Evolutionary conservation across 31 red algal species (phyloP), one percentile per base, ranked within the genome.

Genomic region (Odonthalia washingtoniensis): DNA sequence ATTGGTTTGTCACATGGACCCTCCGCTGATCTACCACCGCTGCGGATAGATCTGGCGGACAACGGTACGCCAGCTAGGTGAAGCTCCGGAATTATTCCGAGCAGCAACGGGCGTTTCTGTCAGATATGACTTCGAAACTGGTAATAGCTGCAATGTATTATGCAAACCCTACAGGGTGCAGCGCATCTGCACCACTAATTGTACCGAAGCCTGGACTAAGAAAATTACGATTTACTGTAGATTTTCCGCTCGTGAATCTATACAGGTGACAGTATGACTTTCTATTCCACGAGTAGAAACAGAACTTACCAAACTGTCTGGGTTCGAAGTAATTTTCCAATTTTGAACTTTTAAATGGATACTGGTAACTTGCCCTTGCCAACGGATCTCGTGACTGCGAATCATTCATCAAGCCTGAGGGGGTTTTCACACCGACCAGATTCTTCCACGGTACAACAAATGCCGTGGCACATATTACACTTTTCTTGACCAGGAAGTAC

Each of bases 381-480:
- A 17, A 28, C 12, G 28, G 33, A 17, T 28, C 18, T 31, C 67
- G 33, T 30, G 67, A 72, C 21, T 12, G 67, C 28, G n/a, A 72
- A 12, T 72, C 67, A 14, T 72, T 72, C 28, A 17, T 72, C 18
- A 72, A 17, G 33, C 67, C 16, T 14, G 67, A 72, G 12, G 30
- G 67, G 12, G 67, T 72, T 72, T 72, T 72, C 28, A 30, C 67
- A 17, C 67, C 67, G 67, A 72, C 16, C 14, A 17, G 67, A 72
- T 17, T 72, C 12, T 31, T 72, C 14, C 17, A 72, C 18, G 67
- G 67, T 31, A 72, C 67, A 14, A 72, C 67, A 72, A 72, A 72
- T 31, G 67, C 67, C 16, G 28, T 31, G 16, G 33, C 67, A 31
- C 67, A 72, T 31, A 12, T 72, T 17, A 72, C 12, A 12, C 67